Evolutionary conservation across 192 early-diverging fungal genomes (phyloP).

Genomic region (Coemansia sp.): DNA sequence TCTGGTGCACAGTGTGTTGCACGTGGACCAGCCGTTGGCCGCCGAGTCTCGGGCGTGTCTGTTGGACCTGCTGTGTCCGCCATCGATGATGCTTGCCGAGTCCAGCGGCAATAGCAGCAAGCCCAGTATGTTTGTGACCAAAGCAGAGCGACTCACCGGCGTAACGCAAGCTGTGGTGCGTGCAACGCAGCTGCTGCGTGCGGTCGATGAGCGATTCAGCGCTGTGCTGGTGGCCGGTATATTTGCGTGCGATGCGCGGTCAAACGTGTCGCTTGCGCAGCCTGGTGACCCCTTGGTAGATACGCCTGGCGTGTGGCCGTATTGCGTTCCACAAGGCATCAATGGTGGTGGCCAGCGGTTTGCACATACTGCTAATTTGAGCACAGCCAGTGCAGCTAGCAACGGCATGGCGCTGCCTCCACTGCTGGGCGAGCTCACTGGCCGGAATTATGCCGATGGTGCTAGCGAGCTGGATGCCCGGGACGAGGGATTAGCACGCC

Average conservation of each 20-base stretch:
- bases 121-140: conserved; percentile 19
- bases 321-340: background rate
- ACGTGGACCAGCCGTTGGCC: conserved; percentile 82
- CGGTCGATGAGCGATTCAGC: conserved; percentile 40
- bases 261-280: conserved; percentile 37
- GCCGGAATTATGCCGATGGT: background rate
- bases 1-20: conserved; percentile 75
- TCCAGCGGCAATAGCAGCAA: background rate
- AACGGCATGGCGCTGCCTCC: conserved; percentile 6
- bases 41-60: conserved; percentile 51
- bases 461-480: background rate
- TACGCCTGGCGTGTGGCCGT: conserved; percentile 19
- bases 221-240: conserved; percentile 46
- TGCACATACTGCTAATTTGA: conserved; percentile 31
- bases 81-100: conserved; percentile 9
- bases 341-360: conserved; percentile 20
- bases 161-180: conserved; percentile 27
- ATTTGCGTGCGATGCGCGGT: conserved; percentile 33
- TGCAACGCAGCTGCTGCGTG: conserved; percentile 41
- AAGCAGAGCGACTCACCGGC: conserved; percentile 20
- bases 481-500: background rate
- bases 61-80: conserved; percentile 36
- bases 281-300: conserved; percentile 40
- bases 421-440: background rate
- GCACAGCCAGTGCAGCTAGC: conserved; percentile 41